A percentile compares a stretch with the other conserved stretches of the same genome.
Evolutionary conservation across 441 rosid genomes (phyloP).

Genomic region (Euphorbia corollata): DNA sequence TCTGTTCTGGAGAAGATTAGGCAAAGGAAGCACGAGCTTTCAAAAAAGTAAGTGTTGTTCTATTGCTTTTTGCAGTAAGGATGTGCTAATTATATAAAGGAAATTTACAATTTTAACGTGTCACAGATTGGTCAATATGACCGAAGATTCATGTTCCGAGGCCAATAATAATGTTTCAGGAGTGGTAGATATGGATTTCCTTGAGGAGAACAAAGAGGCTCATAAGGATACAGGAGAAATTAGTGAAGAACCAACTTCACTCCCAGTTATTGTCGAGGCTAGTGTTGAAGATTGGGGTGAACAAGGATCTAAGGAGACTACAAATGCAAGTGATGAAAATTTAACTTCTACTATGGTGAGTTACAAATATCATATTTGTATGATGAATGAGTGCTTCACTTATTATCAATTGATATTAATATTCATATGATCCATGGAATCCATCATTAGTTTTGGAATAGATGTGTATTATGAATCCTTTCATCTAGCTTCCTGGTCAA

Average conservation of each 20-base stretch:
- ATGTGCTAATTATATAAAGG: neutral
- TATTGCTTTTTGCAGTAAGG: neutral
- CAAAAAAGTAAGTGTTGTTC: conserved; percentile 48
- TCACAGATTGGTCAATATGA: conserved; percentile 31
- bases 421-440: neutral
- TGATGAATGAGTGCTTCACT: neutral
- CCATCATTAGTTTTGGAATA: neutral
- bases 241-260: conserved; percentile 17
- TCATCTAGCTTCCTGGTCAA: neutral
- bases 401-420: neutral
- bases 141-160: conserved; percentile 23
- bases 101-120: neutral
- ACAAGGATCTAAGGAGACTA: conserved; percentile 23
- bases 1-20: conserved; percentile 82
- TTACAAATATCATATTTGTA: neutral
- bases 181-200: conserved; percentile 25
- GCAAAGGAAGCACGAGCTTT: conserved; percentile 64
- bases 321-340: conserved; percentile 24
- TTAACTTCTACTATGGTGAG: conserved; percentile 24
- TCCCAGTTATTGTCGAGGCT: conserved; percentile 23
- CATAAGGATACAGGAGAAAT: conserved; percentile 23
- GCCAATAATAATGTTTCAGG: conserved; percentile 18
- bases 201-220: conserved; percentile 13
- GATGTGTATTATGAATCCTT: neutral
- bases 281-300: conserved; percentile 17